A percentile compares a stretch with the other conserved stretches of the same genome.
phyloP scores from a whole-genome alignment of 495 filamentous ascomycete species.

The Penicillium crystallinum region DNA sequence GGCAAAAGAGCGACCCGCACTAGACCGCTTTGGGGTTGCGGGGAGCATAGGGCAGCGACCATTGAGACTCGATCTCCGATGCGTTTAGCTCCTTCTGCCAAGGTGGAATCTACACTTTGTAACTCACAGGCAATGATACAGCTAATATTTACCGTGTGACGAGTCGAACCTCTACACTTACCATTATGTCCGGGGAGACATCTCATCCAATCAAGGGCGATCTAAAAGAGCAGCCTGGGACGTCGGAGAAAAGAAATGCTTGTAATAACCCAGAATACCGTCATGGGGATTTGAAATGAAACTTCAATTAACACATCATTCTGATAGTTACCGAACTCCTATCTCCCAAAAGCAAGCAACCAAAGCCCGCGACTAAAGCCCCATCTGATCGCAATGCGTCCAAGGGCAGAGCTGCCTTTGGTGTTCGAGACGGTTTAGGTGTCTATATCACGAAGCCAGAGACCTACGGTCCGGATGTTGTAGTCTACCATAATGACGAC shows the following conservation, averaged over 20 bases:
- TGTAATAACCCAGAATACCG: slow-evolving; percentile 25
- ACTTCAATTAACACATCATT: neutral
- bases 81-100: neutral
- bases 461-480: slow-evolving; percentile 51
- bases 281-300: neutral
- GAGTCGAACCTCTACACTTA: neutral
- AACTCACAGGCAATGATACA: neutral
- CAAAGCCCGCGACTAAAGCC: slow-evolving; percentile 25
- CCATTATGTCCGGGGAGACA: slow-evolving; percentile 9
- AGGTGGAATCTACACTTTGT: neutral
- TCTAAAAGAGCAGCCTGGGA: slow-evolving; percentile 6
- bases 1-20: slow-evolving; percentile 26
- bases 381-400: slow-evolving; percentile 22
- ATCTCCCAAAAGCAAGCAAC: slow-evolving; percentile 50
- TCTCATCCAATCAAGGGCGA: neutral
- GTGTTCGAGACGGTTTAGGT: slow-evolving; percentile 58
- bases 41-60: slow-evolving; percentile 14
- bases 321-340: slow-evolving; percentile 63
- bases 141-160: neutral
- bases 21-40: slow-evolving; percentile 32
- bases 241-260: slow-evolving; percentile 38
- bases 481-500: slow-evolving; percentile 63
- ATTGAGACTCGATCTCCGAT: neutral
- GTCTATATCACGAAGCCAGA: slow-evolving; percentile 67
- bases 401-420: slow-evolving; percentile 27